phyloP scores from a whole-genome alignment of 192 early-diverging fungal species.

The Coemansia sp. region DNA sequence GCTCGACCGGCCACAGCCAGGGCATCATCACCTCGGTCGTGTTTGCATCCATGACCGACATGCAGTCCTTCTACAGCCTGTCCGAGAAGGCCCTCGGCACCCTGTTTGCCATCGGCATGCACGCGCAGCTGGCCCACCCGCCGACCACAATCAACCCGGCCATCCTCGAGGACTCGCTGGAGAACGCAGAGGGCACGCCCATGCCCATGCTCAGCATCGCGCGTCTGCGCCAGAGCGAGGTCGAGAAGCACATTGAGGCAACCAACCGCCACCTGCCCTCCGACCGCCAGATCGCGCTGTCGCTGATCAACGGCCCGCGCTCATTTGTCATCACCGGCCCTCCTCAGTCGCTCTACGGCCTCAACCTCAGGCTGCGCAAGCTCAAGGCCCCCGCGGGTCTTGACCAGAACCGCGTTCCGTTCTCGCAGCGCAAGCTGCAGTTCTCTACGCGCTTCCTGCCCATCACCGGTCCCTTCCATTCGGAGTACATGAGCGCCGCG shows the following conservation, averaged over 20 bases:
- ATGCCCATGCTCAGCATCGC: slow-evolving; percentile 90
- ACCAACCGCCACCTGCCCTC: slow-evolving; percentile 83
- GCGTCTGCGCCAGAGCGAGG: slow-evolving; percentile 76
- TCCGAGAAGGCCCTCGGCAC: slow-evolving; percentile 72
- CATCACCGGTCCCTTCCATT: slow-evolving; percentile 85
- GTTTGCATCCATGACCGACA: slow-evolving; percentile 72
- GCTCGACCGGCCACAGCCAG: slow-evolving; percentile 77
- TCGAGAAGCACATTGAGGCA: slow-evolving; percentile 78
- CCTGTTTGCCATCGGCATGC: slow-evolving; percentile 77
- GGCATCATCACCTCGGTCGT: slow-evolving; percentile 86
- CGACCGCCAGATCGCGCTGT: slow-evolving; percentile 79
- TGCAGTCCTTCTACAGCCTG: slow-evolving; percentile 74
- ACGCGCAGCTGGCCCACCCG: slow-evolving; percentile 77
- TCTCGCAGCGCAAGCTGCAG: slow-evolving; percentile 74
- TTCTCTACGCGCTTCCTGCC: slow-evolving; percentile 78
- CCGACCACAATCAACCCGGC: slow-evolving; percentile 66
- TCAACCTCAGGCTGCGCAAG: slow-evolving; percentile 58
- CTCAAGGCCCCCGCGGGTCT: slow-evolving; percentile 79
- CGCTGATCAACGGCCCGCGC: slow-evolving; percentile 88
- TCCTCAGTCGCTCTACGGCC: slow-evolving; percentile 86
- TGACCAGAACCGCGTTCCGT: slow-evolving; percentile 72
- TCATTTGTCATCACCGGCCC: slow-evolving; percentile 86
- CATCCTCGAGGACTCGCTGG: slow-evolving; percentile 85
- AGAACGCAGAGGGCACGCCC: slow-evolving; percentile 85
- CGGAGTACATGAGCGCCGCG: slow-evolving; percentile 68